Base-by-base conservation (phyloP, 148 eudicot genomes). In the Silene uniflora region DNA sequence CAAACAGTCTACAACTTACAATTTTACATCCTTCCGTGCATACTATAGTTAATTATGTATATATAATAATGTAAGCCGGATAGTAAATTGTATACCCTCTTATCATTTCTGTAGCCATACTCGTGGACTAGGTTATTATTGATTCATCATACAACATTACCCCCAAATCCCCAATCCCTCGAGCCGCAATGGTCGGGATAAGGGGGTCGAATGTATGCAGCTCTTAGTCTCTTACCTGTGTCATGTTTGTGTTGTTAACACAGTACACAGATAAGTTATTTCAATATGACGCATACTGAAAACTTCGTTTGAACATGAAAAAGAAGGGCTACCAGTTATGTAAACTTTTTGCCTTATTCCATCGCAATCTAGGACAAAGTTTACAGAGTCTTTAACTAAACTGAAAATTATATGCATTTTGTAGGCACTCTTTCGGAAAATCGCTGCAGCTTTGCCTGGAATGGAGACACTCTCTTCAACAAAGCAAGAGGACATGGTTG, bases 401-500 rank as follows among this genome's bases (percentile, higher is more conserved):
- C 49, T 67, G 24, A 16, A 65, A 18, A 27, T 12, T 32, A 17
- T 18, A 5, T 65, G 58, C 55, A 61, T 14, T 73, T 29, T 62
- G 75, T 83, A 90, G 94, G 86, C 94, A 54, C 81, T 90, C 21
- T 90, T 88, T 68, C 80, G 94, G 62, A 90, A 90, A 67, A 88
- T 90, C 22, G 94, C 94, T 67, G 86, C 91, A 54, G 94, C 94
- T 8, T 85, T 90, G 75, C 94, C 94, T 5, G 94, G 94, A 61
- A 90, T 90, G 91, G 94, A 90, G 60, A 86, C 90, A 0, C 90
- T 88, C 35, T 85, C 94, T n/a, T 88, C 91, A 22, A 85, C 91
- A 7, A 90, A 87, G 76, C 94, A 88, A 76, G 94, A 90, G 65
- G 94, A 90, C 72, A 88, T 89, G 93, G 91, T 89, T n/a, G 86